Base-by-base conservation (phyloP, 2,329 filamentous ascomycete genomes). In the Coniochaeta sp. region DNA sequence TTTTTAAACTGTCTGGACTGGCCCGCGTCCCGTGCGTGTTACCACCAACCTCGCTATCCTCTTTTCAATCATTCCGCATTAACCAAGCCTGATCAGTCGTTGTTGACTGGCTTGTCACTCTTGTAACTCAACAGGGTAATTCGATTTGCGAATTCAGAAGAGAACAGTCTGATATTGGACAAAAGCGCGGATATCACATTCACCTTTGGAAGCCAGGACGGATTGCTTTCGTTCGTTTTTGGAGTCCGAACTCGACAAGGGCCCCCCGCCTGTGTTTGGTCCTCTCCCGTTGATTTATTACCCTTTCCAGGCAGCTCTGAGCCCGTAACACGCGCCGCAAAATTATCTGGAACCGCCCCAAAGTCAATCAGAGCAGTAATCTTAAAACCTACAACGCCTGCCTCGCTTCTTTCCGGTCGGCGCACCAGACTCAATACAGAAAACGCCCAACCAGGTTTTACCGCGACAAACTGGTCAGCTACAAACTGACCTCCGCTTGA, bases 381-480 rank as follows among this genome's bases (percentile, higher is more conserved):
- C 22, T 52, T 28, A 52, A 47, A 52, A 52, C 22, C 47, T 26
- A 52, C 47, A n/a, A n/a, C 14, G 47, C 47, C 73, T 74, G 76
- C 71, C 72, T 77, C 74, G 73, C 73, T 79, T 78, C 76, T 74
- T 76, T 80, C 77, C 71, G 70, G 62, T 52, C 69, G 68, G 70
- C 70, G 72, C 73, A 74, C 77, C 77, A 78, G 74, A 75, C 76
- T 79, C 75, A 69, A 78, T 77, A 72, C 72, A 79, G 76, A 72
- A 74, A 73, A 69, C 69, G 69, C 76, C 79, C 77, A 81, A 81
- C 80, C 79, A 79, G 77, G 78, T 79, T 79, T 80, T 38, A 34
- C 77, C 78, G 79, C 79, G 74, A 82, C 78, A 76, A 74, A 70
- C 75, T 19, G n/a, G 74, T 73, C 71, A 70, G 68, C 70, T 72